These are phyloP conservation scores for Epichloe amarillans DNA, from an alignment of 2,329 filamentous ascomycete genomes.

Conservation along the genomic window DNA sequence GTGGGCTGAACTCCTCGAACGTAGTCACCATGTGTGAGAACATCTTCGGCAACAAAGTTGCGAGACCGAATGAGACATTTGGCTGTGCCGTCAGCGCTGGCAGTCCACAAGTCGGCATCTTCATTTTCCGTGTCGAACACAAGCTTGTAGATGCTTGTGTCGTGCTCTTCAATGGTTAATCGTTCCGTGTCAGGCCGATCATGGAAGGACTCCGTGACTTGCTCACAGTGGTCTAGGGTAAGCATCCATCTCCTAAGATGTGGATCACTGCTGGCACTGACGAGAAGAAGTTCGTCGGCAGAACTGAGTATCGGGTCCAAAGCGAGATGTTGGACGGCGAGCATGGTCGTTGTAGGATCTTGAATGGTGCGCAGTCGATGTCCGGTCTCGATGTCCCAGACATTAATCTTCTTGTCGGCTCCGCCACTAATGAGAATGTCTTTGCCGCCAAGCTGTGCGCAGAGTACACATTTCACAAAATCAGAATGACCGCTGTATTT, in stretches of 20 bases:
- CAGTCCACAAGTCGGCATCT: slow-evolving; percentile 74
- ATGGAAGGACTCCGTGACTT: slow-evolving; percentile 35
- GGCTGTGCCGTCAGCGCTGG: slow-evolving; percentile 78
- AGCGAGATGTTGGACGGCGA: slow-evolving; percentile 67
- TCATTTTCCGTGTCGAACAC: slow-evolving; percentile 51
- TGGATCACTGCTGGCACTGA: slow-evolving; percentile 70
- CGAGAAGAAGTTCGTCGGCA: slow-evolving; percentile 40
- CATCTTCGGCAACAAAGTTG: slow-evolving; percentile 58
- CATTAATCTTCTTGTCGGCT: slow-evolving; percentile 65
- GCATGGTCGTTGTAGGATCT: slow-evolving; percentile 55
- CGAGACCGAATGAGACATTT: slow-evolving; percentile 63
- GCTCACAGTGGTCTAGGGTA: slow-evolving; percentile 35
- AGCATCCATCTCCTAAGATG: slow-evolving; percentile 69
- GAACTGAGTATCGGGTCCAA: slow-evolving; percentile 54
- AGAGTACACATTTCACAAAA: slow-evolving; percentile 76
- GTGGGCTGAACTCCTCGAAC: slow-evolving; percentile 69
- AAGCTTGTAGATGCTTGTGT: slow-evolving; percentile 79
- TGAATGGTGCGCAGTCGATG: slow-evolving; percentile 62
- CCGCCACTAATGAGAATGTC: slow-evolving; percentile 60
- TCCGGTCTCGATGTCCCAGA: slow-evolving; percentile 65
- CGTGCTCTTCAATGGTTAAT: slow-evolving; percentile 59
- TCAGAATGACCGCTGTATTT: slow-evolving; percentile 69
- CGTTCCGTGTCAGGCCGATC: slow-evolving; percentile 27
- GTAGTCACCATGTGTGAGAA: slow-evolving; percentile 73
- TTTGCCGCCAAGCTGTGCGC: slow-evolving; percentile 44